Percentiles rank a stretch among this genome's conserved stretches.
These are phyloP conservation scores for Aureobasidium sp. DNA, from an alignment of 2,329 filamentous ascomycete species.

Conservation along the genomic window DNA sequence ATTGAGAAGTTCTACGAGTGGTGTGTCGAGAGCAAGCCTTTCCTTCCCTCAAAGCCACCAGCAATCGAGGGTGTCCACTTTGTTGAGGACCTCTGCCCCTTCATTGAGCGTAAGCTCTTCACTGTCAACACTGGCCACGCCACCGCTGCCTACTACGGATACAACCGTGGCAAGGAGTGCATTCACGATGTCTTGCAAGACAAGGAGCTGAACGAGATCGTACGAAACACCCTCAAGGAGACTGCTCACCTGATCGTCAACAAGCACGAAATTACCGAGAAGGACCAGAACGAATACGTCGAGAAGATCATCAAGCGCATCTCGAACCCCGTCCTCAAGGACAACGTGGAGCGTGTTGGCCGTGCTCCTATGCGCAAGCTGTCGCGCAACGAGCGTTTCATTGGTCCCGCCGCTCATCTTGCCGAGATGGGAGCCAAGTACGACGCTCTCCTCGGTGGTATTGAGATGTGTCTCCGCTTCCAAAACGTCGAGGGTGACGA, in stretches of 20 bases:
- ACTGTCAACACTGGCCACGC: conserved; percentile 98
- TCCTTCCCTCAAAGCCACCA: conserved; percentile 61
- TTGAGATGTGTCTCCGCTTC: conserved; percentile 91
- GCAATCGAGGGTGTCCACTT: conserved; percentile 83
- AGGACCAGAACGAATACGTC: conserved; percentile 79
- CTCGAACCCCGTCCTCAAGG: conserved; percentile 85
- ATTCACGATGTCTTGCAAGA: conserved; percentile 86
- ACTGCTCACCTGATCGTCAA: conserved; percentile 76
- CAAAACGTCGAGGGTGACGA: conserved; percentile 89
- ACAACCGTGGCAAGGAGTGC: conserved; percentile 74
- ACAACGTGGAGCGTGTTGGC: conserved; percentile 89
- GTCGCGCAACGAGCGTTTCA: conserved; percentile 88
- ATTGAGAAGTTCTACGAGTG: conserved; percentile 99
- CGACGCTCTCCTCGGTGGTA: conserved; percentile 65
- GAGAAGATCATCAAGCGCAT: conserved; percentile 88
- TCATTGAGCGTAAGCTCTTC: conserved; percentile 98
- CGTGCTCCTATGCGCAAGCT: conserved; percentile 92
- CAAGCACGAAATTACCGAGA: conserved; percentile 70
- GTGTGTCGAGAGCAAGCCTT: conserved; percentile 86
- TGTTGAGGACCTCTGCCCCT: conserved; percentile 83
- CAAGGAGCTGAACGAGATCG: conserved; percentile 66
- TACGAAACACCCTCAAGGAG: conserved; percentile 72
- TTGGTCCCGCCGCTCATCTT: conserved; percentile 82
- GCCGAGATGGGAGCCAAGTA: conserved; percentile 70
- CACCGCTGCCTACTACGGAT: conserved; percentile 90